Percentiles rank a stretch among this genome's conserved stretches.
Evolutionary conservation across 2,329 filamentous ascomycete genomes (phyloP).

Genomic region (Fonsecaea nubica): DNA sequence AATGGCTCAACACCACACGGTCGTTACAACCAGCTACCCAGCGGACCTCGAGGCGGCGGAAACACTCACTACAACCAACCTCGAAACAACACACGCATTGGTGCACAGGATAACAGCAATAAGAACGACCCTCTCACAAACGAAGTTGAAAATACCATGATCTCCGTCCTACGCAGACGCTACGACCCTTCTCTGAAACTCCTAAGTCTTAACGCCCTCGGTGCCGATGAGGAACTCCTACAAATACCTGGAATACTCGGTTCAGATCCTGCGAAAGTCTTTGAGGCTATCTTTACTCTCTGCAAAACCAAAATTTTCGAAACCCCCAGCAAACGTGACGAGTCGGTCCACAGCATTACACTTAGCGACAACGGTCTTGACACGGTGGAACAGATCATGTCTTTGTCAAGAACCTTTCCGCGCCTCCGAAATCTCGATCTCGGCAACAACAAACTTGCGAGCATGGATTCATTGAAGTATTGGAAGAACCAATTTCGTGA

Average conservation of each 20-base stretch:
- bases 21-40: conserved; percentile 21
- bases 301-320: conserved; percentile 76
- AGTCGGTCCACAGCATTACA: conserved; percentile 80
- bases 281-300: conserved; percentile 87
- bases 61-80: conserved; percentile 15
- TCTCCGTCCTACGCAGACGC: conserved; percentile 70
- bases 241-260: conserved; percentile 11
- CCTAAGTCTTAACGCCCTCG: conserved; percentile 80
- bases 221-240: conserved; percentile 64
- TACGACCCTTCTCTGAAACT: conserved; percentile 76
- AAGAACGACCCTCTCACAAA: conserved; percentile 21
- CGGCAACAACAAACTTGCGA: conserved; percentile 78
- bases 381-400: conserved; percentile 73
- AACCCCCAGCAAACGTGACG: conserved; percentile 71
- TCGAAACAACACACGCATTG: conserved; percentile 11
- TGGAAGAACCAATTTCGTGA: conserved; percentile 82
- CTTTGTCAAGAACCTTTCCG: conserved; percentile 79
- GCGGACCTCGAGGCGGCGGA: conserved; percentile 25
- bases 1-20: conserved; percentile 13
- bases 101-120: conserved; percentile 7
- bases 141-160: conserved; percentile 46
- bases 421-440: conserved; percentile 88
- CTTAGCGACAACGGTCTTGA: conserved; percentile 80
- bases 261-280: conserved; percentile 76
- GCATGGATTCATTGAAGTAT: conserved; percentile 69